A percentile compares a stretch with the other conserved stretches of the same genome.
phyloP scores from a whole-genome alignment of 2,329 filamentous ascomycete species.

The Teratosphaeria gauchensis region DNA sequence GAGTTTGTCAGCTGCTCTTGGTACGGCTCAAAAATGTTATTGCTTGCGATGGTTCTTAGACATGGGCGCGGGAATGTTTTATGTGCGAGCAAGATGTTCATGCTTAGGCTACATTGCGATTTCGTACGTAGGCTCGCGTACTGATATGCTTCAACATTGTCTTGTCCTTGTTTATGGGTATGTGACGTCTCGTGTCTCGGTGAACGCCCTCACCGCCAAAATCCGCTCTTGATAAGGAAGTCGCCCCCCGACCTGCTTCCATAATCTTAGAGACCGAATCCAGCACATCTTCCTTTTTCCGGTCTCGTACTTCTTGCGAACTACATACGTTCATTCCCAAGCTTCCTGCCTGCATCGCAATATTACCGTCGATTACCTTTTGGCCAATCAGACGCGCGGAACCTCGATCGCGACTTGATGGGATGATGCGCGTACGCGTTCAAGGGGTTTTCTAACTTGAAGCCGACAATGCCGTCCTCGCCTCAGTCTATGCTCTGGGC shows the following conservation, averaged over 20 bases:
- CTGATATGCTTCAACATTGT: background rate
- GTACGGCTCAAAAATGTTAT: slow-evolving; percentile 19
- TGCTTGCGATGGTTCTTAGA: slow-evolving; percentile 18
- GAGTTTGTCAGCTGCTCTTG: slow-evolving; percentile 13
- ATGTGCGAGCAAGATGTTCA: slow-evolving; percentile 21
- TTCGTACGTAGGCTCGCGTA: slow-evolving; percentile 23
- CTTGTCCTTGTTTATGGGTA: background rate
- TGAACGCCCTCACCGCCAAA: background rate
- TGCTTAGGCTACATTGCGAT: slow-evolving; percentile 23
- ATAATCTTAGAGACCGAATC: background rate
- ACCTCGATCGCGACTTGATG: background rate
- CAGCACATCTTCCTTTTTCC: background rate
- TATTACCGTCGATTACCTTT: background rate
- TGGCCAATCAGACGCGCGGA: background rate
- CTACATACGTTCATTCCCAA: background rate
- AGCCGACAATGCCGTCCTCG: slow-evolving; percentile 8
- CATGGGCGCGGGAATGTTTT: slow-evolving; percentile 15
- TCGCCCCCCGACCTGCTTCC: background rate
- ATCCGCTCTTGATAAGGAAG: background rate
- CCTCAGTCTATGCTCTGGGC: slow-evolving; percentile 30
- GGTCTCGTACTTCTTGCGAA: background rate
- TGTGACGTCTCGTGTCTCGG: background rate
- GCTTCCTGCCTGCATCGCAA: background rate
- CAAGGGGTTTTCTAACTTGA: background rate
- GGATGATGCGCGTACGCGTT: background rate